phyloP scores from a whole-genome alignment of 768 basidiomycete genomes.

The Boletellus emodensis region DNA sequence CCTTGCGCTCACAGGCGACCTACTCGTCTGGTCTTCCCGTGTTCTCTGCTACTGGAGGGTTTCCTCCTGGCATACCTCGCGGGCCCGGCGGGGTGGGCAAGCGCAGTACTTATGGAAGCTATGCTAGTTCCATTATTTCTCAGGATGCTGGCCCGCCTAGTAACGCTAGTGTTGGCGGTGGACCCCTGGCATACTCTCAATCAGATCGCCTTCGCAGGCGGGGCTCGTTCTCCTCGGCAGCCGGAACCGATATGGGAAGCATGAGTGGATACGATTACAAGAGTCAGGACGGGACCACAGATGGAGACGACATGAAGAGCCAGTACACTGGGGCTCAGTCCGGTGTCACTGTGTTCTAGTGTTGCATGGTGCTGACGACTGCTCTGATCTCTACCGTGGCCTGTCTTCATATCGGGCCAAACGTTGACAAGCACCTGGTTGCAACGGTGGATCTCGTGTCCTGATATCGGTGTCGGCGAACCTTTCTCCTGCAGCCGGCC shows the following conservation, averaged over 20 bases:
- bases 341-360: conserved; percentile 80
- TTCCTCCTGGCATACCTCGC: conserved; percentile 63
- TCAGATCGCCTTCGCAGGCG: conserved; percentile 82
- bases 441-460: conserved; percentile 6
- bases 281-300: conserved; percentile 79
- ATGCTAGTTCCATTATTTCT: conserved; percentile 90
- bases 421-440: conserved; percentile 8
- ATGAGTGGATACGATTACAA: conserved; percentile 79
- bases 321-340: conserved; percentile 85
- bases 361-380: conserved; percentile 2
- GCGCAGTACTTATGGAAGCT: conserved; percentile 71
- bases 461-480: conserved; percentile 5
- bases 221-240: conserved; percentile 70
- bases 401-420: conserved; percentile 4
- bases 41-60: conserved; percentile 69
- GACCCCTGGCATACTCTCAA: conserved; percentile 79
- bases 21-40: conserved; percentile 90
- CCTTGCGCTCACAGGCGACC: conserved; percentile 93
- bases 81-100: conserved; percentile 58
- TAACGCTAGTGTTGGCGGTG: conserved; percentile 57
- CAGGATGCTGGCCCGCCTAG: conserved; percentile 76
- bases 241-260: conserved; percentile 76
- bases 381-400: neutral
- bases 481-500: conserved; percentile 14
- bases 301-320: conserved; percentile 83